Evolutionary conservation across 192 early-diverging fungal genomes (phyloP).

Genomic region (Dissophora globulifera): DNA sequence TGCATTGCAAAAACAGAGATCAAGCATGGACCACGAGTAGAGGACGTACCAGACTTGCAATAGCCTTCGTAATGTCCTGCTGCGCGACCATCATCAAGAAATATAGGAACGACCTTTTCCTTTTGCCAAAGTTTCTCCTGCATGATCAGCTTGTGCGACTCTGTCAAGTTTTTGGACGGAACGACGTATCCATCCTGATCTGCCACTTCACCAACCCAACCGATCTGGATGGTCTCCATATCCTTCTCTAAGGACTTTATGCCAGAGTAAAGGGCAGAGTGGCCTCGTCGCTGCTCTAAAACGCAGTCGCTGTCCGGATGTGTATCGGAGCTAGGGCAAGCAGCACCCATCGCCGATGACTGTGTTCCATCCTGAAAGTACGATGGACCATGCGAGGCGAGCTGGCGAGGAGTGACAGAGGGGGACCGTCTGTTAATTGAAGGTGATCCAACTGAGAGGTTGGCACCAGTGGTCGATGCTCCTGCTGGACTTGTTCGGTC

Average conservation of each 20-base stretch:
- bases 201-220: conserved; percentile 73
- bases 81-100: conserved; percentile 76
- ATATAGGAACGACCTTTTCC: conserved; percentile 80
- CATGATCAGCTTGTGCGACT: conserved; percentile 64
- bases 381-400: background rate
- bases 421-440: conserved; percentile 10
- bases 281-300: conserved; percentile 73
- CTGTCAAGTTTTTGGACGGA: conserved; percentile 54
- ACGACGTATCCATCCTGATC: conserved; percentile 58
- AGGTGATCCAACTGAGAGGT: background rate
- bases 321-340: background rate
- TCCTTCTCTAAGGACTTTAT: conserved; percentile 72
- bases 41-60: conserved; percentile 83
- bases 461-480: background rate
- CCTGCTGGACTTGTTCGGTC: conserved; percentile 2
- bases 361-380: background rate
- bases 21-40: background rate
- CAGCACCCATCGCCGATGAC: background rate
- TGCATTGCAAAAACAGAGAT: too few species aligned
- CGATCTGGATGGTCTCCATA: conserved; percentile 75
- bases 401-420: background rate
- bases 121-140: conserved; percentile 59
- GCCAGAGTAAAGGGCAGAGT: conserved; percentile 92
- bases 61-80: conserved; percentile 96
- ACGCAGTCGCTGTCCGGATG: conserved; percentile 46